Evolutionary conservation across 768 basidiomycete species (phyloP).

Genomic region (Russula dissimulans): DNA sequence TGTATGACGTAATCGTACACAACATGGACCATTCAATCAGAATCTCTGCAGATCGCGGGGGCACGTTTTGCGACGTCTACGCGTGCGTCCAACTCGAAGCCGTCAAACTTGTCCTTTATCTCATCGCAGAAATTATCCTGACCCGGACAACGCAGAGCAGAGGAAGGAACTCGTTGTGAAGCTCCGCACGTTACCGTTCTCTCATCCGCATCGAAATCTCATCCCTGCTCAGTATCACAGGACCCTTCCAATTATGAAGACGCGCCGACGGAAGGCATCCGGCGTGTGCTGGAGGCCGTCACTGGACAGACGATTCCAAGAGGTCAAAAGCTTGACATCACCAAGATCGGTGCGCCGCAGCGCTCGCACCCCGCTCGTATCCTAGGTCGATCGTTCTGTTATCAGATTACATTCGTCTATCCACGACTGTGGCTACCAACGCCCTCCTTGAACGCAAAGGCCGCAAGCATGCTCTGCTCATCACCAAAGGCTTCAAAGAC

Average conservation of each 20-base stretch:
- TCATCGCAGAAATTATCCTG: constrained; percentile 54
- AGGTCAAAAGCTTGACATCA: constrained; percentile 56
- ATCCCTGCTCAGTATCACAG: constrained; percentile 59
- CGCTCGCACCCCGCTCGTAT: not conserved
- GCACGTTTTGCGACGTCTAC: constrained; percentile 87
- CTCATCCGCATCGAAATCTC: not conserved
- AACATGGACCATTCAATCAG: constrained; percentile 56
- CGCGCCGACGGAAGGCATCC: constrained; percentile 90
- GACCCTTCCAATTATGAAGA: constrained; percentile 83
- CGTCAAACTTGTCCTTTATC: not conserved
- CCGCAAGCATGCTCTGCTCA: constrained; percentile 81
- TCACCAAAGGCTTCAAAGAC: constrained; percentile 88
- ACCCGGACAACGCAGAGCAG: constrained; percentile 49
- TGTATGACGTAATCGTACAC: too few relatives aligned
- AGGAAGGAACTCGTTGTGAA: constrained; percentile 85
- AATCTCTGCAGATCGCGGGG: constrained; percentile 84
- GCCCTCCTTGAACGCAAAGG: constrained; percentile 93
- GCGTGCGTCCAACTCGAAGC: constrained; percentile 39
- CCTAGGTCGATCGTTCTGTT: not conserved
- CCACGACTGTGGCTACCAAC: constrained; percentile 94
- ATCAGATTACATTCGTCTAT: constrained; percentile 81
- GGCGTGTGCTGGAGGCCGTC: constrained; percentile 73
- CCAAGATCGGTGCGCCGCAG: constrained; percentile 62
- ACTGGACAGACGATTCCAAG: constrained; percentile 62
- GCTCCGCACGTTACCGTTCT: constrained; percentile 45